Percentiles rank a stretch among this genome's conserved stretches.
Evolutionary conservation across 768 basidiomycete genomes (phyloP).

Genomic region (Mycena belliarum): DNA sequence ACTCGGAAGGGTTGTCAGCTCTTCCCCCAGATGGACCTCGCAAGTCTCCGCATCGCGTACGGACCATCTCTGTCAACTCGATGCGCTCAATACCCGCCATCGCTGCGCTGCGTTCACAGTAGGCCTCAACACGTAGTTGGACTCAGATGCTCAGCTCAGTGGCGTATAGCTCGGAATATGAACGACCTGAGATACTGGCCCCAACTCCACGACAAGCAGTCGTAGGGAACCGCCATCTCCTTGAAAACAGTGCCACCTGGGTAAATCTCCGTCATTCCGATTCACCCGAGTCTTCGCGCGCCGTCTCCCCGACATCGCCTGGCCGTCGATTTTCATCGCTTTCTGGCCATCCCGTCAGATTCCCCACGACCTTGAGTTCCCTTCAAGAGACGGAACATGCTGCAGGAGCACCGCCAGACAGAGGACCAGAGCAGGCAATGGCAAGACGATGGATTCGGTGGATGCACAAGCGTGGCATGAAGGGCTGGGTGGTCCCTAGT

Average conservation of each 20-base stretch:
- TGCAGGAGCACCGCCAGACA: conserved; percentile 2
- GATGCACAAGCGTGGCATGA: conserved; percentile 74
- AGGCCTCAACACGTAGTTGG: background rate
- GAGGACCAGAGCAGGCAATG: conserved; percentile 37
- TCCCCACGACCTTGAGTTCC: conserved; percentile 15
- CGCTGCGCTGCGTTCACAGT: conserved; percentile 10
- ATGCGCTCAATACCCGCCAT: conserved; percentile 14
- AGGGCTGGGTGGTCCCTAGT: conserved; percentile 57
- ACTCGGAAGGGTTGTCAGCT: conserved; percentile 43
- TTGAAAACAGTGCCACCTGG: conserved; percentile 19
- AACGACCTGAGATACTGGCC: conserved; percentile 20
- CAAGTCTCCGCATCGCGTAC: conserved; percentile 30
- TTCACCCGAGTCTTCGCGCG: conserved; percentile 16
- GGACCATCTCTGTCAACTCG: conserved; percentile 33
- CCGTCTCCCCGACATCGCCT: conserved; percentile 18
- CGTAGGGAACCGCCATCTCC: conserved; percentile 8
- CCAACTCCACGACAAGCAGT: conserved; percentile 17
- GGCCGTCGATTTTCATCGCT: conserved; percentile 12
- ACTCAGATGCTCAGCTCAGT: background rate
- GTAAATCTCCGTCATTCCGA: background rate
- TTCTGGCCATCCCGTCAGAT: conserved; percentile 8
- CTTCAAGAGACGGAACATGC: conserved; percentile 14
- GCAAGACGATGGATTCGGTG: conserved; percentile 71
- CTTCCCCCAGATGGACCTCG: conserved; percentile 37
- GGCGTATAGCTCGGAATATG: conserved; percentile 9